phyloP scores from a whole-genome alignment of 2,329 filamentous ascomycete genomes.

The Exophiala xenobiotica region DNA sequence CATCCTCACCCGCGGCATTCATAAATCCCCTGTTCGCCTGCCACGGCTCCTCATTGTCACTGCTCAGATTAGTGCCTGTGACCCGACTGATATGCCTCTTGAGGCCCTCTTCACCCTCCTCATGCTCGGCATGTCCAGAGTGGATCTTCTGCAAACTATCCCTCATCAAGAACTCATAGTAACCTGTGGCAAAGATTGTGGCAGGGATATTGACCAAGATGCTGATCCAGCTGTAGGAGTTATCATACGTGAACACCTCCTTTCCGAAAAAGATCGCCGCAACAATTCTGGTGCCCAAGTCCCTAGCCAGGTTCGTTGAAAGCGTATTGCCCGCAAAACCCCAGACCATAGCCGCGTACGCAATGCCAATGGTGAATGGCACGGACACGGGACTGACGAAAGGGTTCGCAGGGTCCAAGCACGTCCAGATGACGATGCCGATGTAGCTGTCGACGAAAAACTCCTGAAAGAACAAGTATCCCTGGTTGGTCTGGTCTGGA shows the following conservation, averaged over 20 bases:
- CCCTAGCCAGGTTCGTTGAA: slow-evolving; percentile 58
- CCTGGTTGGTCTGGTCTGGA: slow-evolving; percentile 52
- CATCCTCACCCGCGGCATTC: slow-evolving; percentile 19
- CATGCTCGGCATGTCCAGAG: slow-evolving; percentile 51
- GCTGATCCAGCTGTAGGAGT: slow-evolving; percentile 52
- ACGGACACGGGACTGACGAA: slow-evolving; percentile 51
- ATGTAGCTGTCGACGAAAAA: slow-evolving; percentile 61
- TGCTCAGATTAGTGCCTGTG: slow-evolving; percentile 25
- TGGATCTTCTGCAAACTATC: slow-evolving; percentile 55
- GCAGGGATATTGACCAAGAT: slow-evolving; percentile 59
- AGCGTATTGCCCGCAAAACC: slow-evolving; percentile 57
- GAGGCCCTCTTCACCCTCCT: slow-evolving; percentile 53
- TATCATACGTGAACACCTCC: slow-evolving; percentile 48
- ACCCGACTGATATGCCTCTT: slow-evolving; percentile 43
- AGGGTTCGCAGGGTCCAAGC: slow-evolving; percentile 58
- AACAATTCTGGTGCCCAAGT: slow-evolving; percentile 60
- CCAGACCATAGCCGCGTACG: slow-evolving; percentile 56
- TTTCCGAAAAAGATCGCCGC: slow-evolving; percentile 58
- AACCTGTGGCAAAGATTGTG: slow-evolving; percentile 54
- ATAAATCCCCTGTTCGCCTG: slow-evolving; percentile 19
- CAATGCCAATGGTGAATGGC: slow-evolving; percentile 57
- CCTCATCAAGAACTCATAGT: slow-evolving; percentile 56
- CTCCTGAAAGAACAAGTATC: slow-evolving; percentile 59
- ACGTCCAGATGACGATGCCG: slow-evolving; percentile 58
- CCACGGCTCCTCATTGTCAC: slow-evolving; percentile 1